These are phyloP conservation scores for Daldinia decipiens DNA, from an alignment of 495 filamentous ascomycete species.

Conservation along the genomic window DNA sequence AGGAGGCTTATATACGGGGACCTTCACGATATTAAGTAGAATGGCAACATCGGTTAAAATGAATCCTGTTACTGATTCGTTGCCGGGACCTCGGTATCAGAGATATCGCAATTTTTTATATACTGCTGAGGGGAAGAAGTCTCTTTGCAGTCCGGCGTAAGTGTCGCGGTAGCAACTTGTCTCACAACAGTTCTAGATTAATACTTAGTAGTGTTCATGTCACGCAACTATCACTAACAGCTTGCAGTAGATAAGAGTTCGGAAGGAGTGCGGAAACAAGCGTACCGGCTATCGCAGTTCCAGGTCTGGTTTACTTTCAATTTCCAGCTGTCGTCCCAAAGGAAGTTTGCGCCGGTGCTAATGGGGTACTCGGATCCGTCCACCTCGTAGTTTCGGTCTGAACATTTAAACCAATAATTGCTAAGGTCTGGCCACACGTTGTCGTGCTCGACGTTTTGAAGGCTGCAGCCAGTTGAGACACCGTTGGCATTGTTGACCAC, in stretches of 20 bases:
- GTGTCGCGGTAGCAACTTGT: slow-evolving; percentile 36
- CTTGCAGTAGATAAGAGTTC: neutral
- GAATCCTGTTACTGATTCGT: slow-evolving; percentile 14
- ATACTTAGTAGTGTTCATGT: slow-evolving; percentile 1
- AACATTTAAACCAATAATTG: slow-evolving; percentile 30
- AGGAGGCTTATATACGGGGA: slow-evolving; percentile 13
- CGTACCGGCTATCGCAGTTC: slow-evolving; percentile 36
- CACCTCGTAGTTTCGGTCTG: slow-evolving; percentile 23
- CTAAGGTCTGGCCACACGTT: slow-evolving; percentile 32
- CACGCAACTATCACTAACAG: neutral
- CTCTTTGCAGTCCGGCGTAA: slow-evolving; percentile 37
- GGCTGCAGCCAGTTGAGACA: slow-evolving; percentile 28
- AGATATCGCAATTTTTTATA: slow-evolving; percentile 34
- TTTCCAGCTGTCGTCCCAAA: slow-evolving; percentile 36
- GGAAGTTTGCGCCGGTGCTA: slow-evolving; percentile 27
- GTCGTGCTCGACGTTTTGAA: slow-evolving; percentile 12
- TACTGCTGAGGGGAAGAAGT: slow-evolving; percentile 26
- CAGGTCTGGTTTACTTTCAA: slow-evolving; percentile 45
- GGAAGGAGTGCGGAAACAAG: neutral
- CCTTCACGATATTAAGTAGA: slow-evolving; percentile 9
- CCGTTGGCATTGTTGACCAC: slow-evolving; percentile 38
- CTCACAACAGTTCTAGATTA: slow-evolving; percentile 17
- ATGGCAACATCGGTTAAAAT: slow-evolving; percentile 4
- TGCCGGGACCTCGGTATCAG: slow-evolving; percentile 26
- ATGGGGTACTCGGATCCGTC: slow-evolving; percentile 27